Evolutionary conservation across 352 stramenopile species (phyloP).

Genomic region (Vaucheria bursata): DNA sequence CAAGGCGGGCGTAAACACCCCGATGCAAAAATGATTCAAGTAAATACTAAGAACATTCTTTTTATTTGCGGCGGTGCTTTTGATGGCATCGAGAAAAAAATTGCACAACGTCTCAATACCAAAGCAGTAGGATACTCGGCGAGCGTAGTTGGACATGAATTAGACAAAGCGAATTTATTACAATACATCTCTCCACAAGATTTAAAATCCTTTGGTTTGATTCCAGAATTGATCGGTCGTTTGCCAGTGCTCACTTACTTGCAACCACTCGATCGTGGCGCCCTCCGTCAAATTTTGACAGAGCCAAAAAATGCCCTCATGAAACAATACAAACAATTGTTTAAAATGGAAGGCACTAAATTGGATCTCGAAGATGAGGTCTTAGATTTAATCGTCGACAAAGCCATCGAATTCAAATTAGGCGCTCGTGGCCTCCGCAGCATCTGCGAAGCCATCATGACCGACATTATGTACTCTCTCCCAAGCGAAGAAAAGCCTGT

Average conservation of each 20-base stretch:
- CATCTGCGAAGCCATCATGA: slow-evolving; percentile 54
- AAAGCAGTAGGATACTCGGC: slow-evolving; percentile 89
- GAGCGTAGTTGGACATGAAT: slow-evolving; percentile 54
- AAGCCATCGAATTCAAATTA: not conserved
- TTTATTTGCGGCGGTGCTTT: slow-evolving; percentile 96
- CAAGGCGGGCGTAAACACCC: slow-evolving; percentile 90
- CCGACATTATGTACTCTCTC: not conserved
- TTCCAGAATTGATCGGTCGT: not conserved
- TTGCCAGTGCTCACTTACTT: not conserved
- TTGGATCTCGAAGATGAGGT: not conserved
- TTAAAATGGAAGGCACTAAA: not conserved
- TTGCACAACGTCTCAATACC: slow-evolving; percentile 75
- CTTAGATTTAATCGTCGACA: not conserved
- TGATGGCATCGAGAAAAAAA: slow-evolving; percentile 82
- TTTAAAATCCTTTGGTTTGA: not conserved
- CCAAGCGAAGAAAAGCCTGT: no score
- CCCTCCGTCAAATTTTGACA: not conserved
- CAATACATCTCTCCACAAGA: not conserved
- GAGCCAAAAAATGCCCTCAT: not conserved
- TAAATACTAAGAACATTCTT: slow-evolving; percentile 95
- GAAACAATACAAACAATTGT: not conserved
- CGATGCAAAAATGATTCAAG: slow-evolving; percentile 86
- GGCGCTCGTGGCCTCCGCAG: slow-evolving; percentile 52
- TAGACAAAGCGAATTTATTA: not conserved
- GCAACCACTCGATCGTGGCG: not conserved